Evolutionary conservation across 371 early-diverging fungal species (phyloP).

Genomic region (Vairimorpha apis): DNA sequence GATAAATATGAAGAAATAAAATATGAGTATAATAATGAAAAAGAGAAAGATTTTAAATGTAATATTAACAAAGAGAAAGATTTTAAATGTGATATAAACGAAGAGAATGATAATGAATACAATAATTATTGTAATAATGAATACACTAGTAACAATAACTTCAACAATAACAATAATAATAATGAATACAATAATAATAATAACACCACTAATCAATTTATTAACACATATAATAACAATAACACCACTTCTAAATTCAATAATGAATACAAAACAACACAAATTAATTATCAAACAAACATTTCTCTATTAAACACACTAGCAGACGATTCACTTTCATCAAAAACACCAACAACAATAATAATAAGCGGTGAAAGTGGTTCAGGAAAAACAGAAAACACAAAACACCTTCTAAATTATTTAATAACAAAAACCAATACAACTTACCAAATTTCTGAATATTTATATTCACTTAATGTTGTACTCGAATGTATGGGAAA

Average conservation of each 20-base stretch:
- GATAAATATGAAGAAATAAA: no score
- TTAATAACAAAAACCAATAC: constrained; percentile 28
- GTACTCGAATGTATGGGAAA: constrained; percentile 73
- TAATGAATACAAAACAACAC: constrained; percentile 28
- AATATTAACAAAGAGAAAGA: neutral
- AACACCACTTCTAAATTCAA: constrained; percentile 21
- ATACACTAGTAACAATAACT: no score
- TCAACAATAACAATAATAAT: no score
- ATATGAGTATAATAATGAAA: constrained; percentile 7
- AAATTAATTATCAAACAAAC: constrained; percentile 39
- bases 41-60: neutral
- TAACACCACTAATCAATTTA: constrained; percentile 8
- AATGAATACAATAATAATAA: no score
- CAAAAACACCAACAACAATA: no score
- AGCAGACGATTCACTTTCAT: no score
- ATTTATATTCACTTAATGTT: constrained; percentile 25
- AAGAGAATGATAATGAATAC: no score
- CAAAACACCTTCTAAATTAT: constrained; percentile 59
- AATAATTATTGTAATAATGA: no score
- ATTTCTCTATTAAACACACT: no score
- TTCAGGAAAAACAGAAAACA: constrained; percentile 62
- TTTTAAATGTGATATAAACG: no score
- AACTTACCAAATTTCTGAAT: neutral
- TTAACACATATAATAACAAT: neutral
- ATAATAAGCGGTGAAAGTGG: constrained; percentile 63